phyloP scores from a whole-genome alignment of 75 land plant species.

The Larix kaempferi region DNA sequence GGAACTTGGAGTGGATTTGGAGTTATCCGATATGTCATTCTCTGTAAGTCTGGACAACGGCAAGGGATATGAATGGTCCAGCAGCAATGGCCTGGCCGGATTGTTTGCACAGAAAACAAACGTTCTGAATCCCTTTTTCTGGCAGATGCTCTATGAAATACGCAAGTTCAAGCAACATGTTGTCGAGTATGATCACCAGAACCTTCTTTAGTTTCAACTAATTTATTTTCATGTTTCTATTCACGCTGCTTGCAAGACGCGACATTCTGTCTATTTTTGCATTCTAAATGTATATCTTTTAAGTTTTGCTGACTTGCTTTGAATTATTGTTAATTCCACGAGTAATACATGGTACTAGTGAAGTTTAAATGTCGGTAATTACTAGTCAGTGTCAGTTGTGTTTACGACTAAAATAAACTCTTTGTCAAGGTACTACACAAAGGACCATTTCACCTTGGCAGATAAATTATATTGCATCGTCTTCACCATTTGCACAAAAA shows the following conservation, averaged over 20 bases:
- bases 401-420: too few relatives aligned
- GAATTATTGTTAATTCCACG: too few relatives aligned
- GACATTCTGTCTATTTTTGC: background rate
- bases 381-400: too few relatives aligned
- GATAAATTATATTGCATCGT: too few relatives aligned
- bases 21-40: slow-evolving; percentile 92
- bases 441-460: too few relatives aligned
- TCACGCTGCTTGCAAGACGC: background rate
- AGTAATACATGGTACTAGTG: too few relatives aligned
- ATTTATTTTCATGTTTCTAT: background rate
- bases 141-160: slow-evolving; percentile 79
- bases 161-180: slow-evolving; percentile 78
- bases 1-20: slow-evolving; percentile 85
- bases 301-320: too few relatives aligned
- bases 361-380: too few relatives aligned
- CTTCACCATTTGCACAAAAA: too few relatives aligned
- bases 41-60: slow-evolving; percentile 84
- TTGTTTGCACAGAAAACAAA: slow-evolving; percentile 94
- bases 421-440: too few relatives aligned
- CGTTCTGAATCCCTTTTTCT: slow-evolving; percentile 64
- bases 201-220: background rate
- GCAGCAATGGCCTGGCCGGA: slow-evolving; percentile 69
- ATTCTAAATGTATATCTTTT: background rate
- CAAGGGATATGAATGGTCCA: slow-evolving; percentile 86
- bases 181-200: slow-evolving; percentile 37